These are phyloP conservation scores for Trebouxia gelatinosa DNA, from an alignment of 163 green algal species.

Conservation along the genomic window DNA sequence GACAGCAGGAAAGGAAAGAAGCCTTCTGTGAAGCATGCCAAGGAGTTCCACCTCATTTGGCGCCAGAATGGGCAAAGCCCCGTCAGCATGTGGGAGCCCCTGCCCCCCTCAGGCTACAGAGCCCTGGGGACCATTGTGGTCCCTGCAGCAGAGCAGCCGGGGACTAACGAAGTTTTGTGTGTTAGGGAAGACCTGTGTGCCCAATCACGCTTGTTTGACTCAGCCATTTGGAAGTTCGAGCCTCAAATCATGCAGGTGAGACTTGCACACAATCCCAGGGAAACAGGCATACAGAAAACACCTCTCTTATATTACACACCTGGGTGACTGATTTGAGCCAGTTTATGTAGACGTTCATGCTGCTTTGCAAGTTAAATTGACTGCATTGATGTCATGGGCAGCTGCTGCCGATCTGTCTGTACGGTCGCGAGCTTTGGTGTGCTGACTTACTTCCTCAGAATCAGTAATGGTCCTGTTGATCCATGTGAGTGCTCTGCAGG, in stretches of 20 bases:
- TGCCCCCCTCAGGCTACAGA: slow-evolving; percentile 67
- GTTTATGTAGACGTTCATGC: no score
- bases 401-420: no score
- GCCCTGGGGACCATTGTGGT: slow-evolving; percentile 66
- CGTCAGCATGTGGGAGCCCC: slow-evolving; percentile 76
- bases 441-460: no score
- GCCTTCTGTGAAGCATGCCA: slow-evolving; percentile 24
- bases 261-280: slow-evolving; percentile 1
- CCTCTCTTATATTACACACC: no score
- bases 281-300: no score
- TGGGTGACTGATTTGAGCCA: no score
- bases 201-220: slow-evolving; percentile 42
- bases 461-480: no score
- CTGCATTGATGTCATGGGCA: no score
- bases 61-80: slow-evolving; percentile 52
- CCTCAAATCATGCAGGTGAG: slow-evolving; percentile 34
- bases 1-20: slow-evolving; percentile 25
- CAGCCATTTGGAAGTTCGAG: slow-evolving; percentile 56
- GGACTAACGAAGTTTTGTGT: slow-evolving; percentile 52
- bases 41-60: slow-evolving; percentile 70
- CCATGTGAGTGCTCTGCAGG: no score
- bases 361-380: no score
- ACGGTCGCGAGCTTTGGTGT: no score
- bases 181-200: slow-evolving; percentile 56
- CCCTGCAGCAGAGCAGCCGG: slow-evolving; percentile 55